phyloP scores from a whole-genome alignment of 2,329 filamentous ascomycete genomes.

The Trichoderma harzianum region DNA sequence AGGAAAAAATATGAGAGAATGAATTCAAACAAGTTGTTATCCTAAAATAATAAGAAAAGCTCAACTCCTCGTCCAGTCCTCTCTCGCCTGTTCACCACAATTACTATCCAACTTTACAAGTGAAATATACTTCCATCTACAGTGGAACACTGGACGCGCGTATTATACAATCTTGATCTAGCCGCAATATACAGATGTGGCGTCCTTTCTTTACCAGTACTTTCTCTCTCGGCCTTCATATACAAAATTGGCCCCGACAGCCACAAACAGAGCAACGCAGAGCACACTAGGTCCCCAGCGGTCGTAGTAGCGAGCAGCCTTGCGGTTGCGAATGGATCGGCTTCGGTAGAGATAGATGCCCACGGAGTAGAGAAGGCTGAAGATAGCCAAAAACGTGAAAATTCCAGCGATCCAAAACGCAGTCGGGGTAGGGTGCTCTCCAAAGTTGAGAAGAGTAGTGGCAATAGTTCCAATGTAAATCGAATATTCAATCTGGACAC shows the following conservation, averaged over 20 bases:
- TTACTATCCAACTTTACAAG: background rate
- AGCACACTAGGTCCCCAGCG: conserved; percentile 77
- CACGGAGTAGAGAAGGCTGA: conserved; percentile 78
- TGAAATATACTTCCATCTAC: background rate
- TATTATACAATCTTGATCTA: background rate
- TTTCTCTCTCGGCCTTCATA: conserved; percentile 65
- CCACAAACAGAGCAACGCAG: conserved; percentile 68
- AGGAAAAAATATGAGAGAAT: background rate
- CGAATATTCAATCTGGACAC: conserved; percentile 77
- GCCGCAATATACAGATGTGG: background rate
- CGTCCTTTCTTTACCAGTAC: conserved; percentile 53
- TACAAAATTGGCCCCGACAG: conserved; percentile 76
- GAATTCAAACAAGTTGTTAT: background rate
- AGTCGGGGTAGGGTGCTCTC: conserved; percentile 51
- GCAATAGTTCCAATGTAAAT: conserved; percentile 91
- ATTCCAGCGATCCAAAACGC: conserved; percentile 68
- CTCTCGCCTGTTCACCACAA: background rate
- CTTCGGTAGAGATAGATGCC: conserved; percentile 86
- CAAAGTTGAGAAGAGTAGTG: conserved; percentile 79
- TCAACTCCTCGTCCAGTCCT: background rate
- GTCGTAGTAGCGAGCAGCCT: conserved; percentile 89
- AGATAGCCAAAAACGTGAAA: conserved; percentile 78
- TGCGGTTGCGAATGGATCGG: conserved; percentile 74
- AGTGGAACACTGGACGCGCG: background rate
- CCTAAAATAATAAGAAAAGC: background rate